Evolutionary conservation across 2,329 filamentous ascomycete genomes (phyloP), one percentile per base, ranked within the genome.

Genomic region (Lachnellula hyalina): DNA sequence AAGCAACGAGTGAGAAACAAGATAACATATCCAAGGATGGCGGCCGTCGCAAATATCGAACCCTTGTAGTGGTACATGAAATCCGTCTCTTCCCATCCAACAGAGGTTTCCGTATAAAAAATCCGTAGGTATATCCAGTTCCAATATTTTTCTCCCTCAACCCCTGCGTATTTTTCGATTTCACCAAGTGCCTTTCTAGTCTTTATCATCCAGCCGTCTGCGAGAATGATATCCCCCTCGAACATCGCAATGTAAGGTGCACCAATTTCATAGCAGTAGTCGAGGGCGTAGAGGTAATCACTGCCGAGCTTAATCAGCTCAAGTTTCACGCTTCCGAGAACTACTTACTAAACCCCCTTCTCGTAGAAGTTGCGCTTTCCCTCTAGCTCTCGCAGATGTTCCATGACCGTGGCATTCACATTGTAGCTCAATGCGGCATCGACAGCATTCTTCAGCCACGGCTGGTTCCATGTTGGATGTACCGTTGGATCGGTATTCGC

Each of bases 171-270:
- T 17, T 38, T 44, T 38, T 58, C 47, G 34, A 63, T 54, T 38
- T 51, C 38, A 12, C 44, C 6, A 9, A 63, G 48, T 15, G 51
- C 51, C 23, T 51, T 53, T 23, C 35, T 45, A n/a, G 68, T 68
- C 47, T 67, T 68, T 6, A 63, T 53, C 36, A 71, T 49, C 70
- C 71, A 72, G 15, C 70, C 70, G n/a, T 70, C 66, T 1, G 69
- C 69, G 17, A 71, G 59, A 23, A 72, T 65, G 38, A 72, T 67
- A 44, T 72, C 69, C 58, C 72, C 71, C 55, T 72, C 71, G 52
- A 72, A 68, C 5, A 72, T 65, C 12, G 62, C 61, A 17, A 68
- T 71, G 49, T 70, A 72, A 3, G 66, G 65, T 1, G 69, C 65
- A 5, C 60, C 61, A 4, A 63, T 67, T 7, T 61, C 25, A 17